These are phyloP conservation scores for Podaxis sp. DNA, from an alignment of 768 basidiomycete genomes.

Conservation along the genomic window DNA sequence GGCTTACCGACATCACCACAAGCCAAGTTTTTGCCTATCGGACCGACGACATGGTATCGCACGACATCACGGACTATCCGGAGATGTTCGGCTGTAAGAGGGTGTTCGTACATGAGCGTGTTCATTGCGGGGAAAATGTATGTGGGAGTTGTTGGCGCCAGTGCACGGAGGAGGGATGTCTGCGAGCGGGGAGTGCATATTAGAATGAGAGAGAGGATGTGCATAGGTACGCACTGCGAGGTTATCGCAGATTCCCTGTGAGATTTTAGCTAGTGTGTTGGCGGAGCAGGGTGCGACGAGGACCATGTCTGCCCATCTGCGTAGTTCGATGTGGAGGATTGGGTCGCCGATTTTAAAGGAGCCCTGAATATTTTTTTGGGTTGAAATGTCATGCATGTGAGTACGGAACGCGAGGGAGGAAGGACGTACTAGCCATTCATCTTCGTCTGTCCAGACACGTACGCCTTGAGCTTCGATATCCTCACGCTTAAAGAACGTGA, in stretches of 20 bases:
- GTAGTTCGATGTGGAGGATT: slow-evolving; percentile 93
- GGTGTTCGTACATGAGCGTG: slow-evolving; percentile 96
- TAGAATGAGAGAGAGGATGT: neutral
- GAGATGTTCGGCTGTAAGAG: slow-evolving; percentile 84
- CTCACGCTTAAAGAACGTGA: slow-evolving; percentile 68
- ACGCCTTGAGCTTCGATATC: slow-evolving; percentile 52
- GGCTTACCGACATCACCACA: slow-evolving; percentile 87
- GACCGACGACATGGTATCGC: slow-evolving; percentile 79
- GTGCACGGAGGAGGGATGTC: slow-evolving; percentile 82
- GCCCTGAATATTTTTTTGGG: neutral
- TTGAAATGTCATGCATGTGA: neutral
- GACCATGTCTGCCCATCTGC: slow-evolving; percentile 94
- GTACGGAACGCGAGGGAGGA: neutral
- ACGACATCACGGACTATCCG: slow-evolving; percentile 71
- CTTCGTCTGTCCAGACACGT: slow-evolving; percentile 83
- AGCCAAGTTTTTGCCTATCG: slow-evolving; percentile 83
- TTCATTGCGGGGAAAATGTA: slow-evolving; percentile 99
- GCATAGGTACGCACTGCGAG: slow-evolving; percentile 59
- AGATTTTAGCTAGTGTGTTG: slow-evolving; percentile 94
- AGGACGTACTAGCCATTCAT: slow-evolving; percentile 85
- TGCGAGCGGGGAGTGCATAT: slow-evolving; percentile 20
- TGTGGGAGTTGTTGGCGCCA: slow-evolving; percentile 81
- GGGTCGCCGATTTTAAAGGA: slow-evolving; percentile 79
- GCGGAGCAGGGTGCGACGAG: slow-evolving; percentile 95
- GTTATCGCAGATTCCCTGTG: slow-evolving; percentile 87